Conservation (phyloP, 768 basidiomycete genomes). For the Lyophyllum decastes region DNA sequence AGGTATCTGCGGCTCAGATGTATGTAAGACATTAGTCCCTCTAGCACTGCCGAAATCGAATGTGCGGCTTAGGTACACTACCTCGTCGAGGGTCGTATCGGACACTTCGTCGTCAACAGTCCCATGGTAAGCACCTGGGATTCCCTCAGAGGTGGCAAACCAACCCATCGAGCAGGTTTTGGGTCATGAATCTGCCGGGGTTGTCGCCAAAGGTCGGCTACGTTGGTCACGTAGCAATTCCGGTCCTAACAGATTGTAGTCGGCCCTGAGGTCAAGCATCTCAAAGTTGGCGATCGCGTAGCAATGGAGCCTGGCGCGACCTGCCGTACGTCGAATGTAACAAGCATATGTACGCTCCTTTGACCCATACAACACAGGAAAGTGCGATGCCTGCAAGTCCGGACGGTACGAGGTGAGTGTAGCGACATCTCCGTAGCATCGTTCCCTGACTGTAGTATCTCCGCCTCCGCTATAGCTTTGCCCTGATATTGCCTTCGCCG, state of each 20-base stretch:
- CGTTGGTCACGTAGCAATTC: not conserved
- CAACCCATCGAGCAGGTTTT: conserved; percentile 82
- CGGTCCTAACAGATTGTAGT: conserved; percentile 40
- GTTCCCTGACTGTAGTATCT: not conserved
- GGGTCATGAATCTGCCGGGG: conserved; percentile 90
- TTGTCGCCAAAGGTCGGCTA: conserved; percentile 62
- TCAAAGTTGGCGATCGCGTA: conserved; percentile 85
- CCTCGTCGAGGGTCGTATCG: conserved; percentile 75
- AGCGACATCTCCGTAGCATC: not conserved
- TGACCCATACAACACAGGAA: conserved; percentile 29
- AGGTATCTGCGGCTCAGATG: conserved; percentile 95
- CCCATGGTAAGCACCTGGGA: conserved; percentile 63
- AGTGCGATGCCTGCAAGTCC: conserved; percentile 81
- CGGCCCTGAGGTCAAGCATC: conserved; percentile 71
- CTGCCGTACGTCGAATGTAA: conserved; percentile 51
- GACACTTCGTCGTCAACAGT: conserved; percentile 74
- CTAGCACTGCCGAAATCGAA: conserved; percentile 12
- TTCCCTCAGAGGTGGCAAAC: not conserved
- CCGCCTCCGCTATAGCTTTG: conserved; percentile 61
- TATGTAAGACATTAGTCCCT: conserved; percentile 28
- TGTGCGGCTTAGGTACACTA: conserved; percentile 64
- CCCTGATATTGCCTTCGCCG: conserved; percentile 84
- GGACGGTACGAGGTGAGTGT: conserved; percentile 76
- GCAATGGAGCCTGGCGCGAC: conserved; percentile 91
- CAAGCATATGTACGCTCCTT: conserved; percentile 7